Conservation (phyloP, 805 yeast species). For the Schwanniomyces polymorphus region DNA sequence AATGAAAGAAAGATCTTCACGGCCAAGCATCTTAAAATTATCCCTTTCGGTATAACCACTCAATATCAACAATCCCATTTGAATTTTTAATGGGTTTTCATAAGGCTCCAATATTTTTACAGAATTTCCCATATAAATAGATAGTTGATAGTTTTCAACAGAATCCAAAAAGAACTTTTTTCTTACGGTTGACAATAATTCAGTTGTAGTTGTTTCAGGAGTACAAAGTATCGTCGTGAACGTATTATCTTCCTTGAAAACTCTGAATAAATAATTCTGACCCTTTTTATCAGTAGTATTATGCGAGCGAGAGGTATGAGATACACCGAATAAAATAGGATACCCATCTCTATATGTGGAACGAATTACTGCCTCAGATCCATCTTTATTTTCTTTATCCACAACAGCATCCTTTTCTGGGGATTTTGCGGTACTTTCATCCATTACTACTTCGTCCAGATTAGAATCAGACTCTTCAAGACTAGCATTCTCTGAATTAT, state of each 20-base stretch:
- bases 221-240: slow-evolving; percentile 83
- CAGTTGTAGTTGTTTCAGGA: slow-evolving; percentile 73
- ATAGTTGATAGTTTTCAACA: slow-evolving; percentile 71
- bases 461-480: slow-evolving; percentile 16
- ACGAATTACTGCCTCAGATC: background rate
- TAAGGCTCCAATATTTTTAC: slow-evolving; percentile 69
- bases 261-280: slow-evolving; percentile 57
- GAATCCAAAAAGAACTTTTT: slow-evolving; percentile 74
- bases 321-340: slow-evolving; percentile 36
- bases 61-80: slow-evolving; percentile 65
- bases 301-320: slow-evolving; percentile 9
- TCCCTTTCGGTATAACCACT: slow-evolving; percentile 84
- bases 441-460: slow-evolving; percentile 9
- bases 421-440: slow-evolving; percentile 1
- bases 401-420: background rate
- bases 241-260: slow-evolving; percentile 81
- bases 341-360: slow-evolving; percentile 7
- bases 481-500: slow-evolving; percentile 4
- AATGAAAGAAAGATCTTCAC: slow-evolving; percentile 79
- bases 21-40: slow-evolving; percentile 71
- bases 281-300: slow-evolving; percentile 21
- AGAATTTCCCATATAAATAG: slow-evolving; percentile 72
- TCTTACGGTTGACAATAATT: slow-evolving; percentile 67
- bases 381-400: background rate
- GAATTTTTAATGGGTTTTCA: slow-evolving; percentile 78